A percentile compares a stretch with the other conserved stretches of the same genome.
Conservation (phyloP, 345 rosid genomes). For the Eucalyptus cloeziana region DNA sequence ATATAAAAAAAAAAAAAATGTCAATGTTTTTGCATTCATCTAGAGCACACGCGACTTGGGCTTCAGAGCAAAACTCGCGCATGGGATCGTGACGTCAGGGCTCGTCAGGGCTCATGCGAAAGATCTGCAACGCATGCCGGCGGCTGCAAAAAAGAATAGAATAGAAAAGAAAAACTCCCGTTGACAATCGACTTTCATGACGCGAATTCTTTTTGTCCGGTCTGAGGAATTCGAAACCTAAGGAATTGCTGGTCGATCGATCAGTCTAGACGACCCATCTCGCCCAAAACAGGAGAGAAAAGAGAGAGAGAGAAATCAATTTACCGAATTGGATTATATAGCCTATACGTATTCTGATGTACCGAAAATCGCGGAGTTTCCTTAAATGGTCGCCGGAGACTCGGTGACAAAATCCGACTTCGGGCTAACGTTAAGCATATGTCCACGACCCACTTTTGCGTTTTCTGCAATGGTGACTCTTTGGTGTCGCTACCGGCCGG, state of each 20-base stretch:
- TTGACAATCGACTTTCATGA: neutral
- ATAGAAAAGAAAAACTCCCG: neutral
- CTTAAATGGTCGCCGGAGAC: neutral
- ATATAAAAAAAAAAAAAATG: rapidly evolving
- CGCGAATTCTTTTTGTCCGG: neutral
- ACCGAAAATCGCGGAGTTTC: neutral
- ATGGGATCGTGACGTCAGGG: neutral
- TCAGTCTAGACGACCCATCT: neutral
- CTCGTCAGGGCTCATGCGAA: neutral
- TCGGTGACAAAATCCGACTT: neutral
- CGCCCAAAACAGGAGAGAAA: neutral
- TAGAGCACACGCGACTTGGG: neutral
- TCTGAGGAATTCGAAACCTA: neutral
- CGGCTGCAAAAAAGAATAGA: too few relatives aligned
- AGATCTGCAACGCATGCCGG: too few relatives aligned
- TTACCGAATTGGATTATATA: too few relatives aligned
- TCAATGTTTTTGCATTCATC: too few relatives aligned
- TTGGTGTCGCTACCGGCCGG: neutral
- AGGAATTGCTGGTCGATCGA: neutral
- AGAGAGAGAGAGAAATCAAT: neutral
- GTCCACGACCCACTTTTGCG: neutral
- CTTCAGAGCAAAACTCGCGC: neutral
- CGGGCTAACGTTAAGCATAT: neutral
- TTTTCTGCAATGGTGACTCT: neutral
- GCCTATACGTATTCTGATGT: too few relatives aligned